Base-by-base conservation (phyloP, 2,329 filamentous ascomycete species). In the Aspergillus unguis region DNA sequence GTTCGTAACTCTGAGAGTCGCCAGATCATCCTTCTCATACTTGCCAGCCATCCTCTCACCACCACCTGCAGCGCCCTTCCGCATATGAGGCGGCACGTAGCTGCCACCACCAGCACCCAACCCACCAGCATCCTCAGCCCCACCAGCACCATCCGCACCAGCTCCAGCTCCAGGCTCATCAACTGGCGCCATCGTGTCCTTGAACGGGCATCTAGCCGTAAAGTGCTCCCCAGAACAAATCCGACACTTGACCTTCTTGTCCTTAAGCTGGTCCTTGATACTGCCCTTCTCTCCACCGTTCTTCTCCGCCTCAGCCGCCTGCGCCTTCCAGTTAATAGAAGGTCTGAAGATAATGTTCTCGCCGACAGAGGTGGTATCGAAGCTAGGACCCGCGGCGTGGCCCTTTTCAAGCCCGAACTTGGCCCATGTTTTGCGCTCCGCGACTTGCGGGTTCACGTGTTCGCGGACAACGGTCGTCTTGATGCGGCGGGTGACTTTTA, bases 201-300 rank as follows among this genome's bases (percentile, higher is more conserved):
- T 99, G 86, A 96, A 99, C 33, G 94, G 94, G 85, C 94, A 99
- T 74, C 94, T 87, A 63, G 92, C 92, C 38, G 94, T 99, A 82
- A 97, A 99, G 85, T 99, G 94, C 81, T 99, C 94, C 71, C 92
- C 94, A 72, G 86, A 89, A 80, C 94, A 99, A 72, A 99, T 97
- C 82, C 94, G 88, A 77, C 94, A 99, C 84, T 97, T 97, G 81
- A 99, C 95, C 80, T 96, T 95, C 85, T 96, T 96, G 80, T 96
- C 92, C 84, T 94, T 95, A 69, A 97, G 82, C 66, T 81, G 78
- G 58, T 82, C 79, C 71, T 84, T 82, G 75, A 85, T 80, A 69
- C 79, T 76, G 70, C 85, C 83, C 77, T 84, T 82, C 77, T 74
- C 72, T 56, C 68, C 67, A 45, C 71, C 73, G 25, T 70, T 72